These are phyloP conservation scores for Verticillium alfalfae DNA, from an alignment of 2,329 filamentous ascomycete species.

Conservation along the genomic window DNA sequence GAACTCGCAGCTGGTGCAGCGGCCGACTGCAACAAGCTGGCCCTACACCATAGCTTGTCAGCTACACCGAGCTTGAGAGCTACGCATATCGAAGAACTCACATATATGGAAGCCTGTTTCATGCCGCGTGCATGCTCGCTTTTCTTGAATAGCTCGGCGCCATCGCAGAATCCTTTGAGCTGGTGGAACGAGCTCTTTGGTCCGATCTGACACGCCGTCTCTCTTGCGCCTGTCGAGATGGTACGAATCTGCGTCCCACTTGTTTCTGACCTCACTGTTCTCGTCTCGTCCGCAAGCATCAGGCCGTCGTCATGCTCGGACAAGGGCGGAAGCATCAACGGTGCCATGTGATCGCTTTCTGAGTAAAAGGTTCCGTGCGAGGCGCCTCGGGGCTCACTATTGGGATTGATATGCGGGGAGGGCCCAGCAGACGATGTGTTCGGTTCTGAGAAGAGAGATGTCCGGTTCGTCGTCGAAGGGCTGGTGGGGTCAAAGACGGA, in stretches of 20 bases:
- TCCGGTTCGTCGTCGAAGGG: constrained; percentile 7
- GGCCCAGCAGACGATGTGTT: background rate
- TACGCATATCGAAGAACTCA: constrained; percentile 8
- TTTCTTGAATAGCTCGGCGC: constrained; percentile 27
- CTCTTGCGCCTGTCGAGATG: background rate
- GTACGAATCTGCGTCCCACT: background rate
- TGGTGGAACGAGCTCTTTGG: constrained; percentile 27
- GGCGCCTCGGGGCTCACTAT: constrained; percentile 1
- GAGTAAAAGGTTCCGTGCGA: constrained; percentile 1
- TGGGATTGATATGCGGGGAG: background rate
- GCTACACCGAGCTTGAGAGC: background rate
- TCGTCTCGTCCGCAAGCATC: constrained; percentile 8
- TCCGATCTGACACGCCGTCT: constrained; percentile 16
- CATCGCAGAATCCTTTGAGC: constrained; percentile 30
- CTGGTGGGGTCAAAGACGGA: constrained; percentile 2
- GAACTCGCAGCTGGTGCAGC: constrained; percentile 19
- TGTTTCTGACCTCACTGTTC: background rate
- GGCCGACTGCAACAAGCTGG: constrained; percentile 12
- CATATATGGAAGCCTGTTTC: constrained; percentile 16
- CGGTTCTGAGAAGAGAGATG: constrained; percentile 5
- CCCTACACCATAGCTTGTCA: constrained; percentile 7
- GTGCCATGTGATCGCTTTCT: background rate
- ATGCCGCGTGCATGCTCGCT: constrained; percentile 29
- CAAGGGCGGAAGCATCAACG: background rate
- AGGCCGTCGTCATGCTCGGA: constrained; percentile 5